Percentiles rank a stretch among this genome's conserved stretches.
Evolutionary conservation across 140 eudicot genomes (phyloP).

Genomic region (Senecio squalidus): DNA sequence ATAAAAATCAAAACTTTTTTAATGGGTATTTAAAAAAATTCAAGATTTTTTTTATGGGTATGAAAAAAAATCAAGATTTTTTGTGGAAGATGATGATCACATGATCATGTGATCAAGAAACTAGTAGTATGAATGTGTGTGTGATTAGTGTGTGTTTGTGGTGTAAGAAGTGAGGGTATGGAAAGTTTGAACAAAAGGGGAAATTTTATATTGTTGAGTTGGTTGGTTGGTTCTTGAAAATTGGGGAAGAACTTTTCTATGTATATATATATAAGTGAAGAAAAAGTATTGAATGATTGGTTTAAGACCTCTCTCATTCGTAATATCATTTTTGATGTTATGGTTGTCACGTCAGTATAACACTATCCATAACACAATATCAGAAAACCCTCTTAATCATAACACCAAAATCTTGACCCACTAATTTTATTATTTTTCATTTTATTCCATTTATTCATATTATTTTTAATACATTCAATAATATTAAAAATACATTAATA

Average conservation of each 20-base stretch:
- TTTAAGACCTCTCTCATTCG: too few species aligned
- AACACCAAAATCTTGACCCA: too few species aligned
- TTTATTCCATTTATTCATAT: too few species aligned
- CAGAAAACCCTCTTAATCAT: too few species aligned
- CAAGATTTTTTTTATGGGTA: too few species aligned
- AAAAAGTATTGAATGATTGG: constrained; percentile 31
- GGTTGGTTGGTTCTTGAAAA: constrained; percentile 33
- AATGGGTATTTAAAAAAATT: background rate
- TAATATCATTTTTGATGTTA: too few species aligned
- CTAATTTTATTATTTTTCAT: too few species aligned
- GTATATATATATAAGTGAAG: constrained; percentile 9
- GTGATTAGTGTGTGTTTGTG: constrained; percentile 9
- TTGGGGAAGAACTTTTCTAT: constrained; percentile 19
- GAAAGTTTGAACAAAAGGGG: constrained; percentile 32
- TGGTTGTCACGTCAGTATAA: too few species aligned
- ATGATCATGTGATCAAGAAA: constrained; percentile 29
- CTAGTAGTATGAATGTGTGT: constrained; percentile 11
- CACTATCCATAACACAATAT: too few species aligned
- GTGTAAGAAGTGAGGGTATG: constrained; percentile 1
- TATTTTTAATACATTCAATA: too few species aligned
- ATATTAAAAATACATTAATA: too few species aligned
- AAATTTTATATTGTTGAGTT: constrained; percentile 30
- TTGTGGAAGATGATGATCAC: constrained; percentile 9
- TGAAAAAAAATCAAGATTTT: background rate
- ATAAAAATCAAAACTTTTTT: constrained; percentile 4